Evolutionary conservation across 352 stramenopile species (phyloP).

Genomic region (Phytophthora citrophthora): DNA sequence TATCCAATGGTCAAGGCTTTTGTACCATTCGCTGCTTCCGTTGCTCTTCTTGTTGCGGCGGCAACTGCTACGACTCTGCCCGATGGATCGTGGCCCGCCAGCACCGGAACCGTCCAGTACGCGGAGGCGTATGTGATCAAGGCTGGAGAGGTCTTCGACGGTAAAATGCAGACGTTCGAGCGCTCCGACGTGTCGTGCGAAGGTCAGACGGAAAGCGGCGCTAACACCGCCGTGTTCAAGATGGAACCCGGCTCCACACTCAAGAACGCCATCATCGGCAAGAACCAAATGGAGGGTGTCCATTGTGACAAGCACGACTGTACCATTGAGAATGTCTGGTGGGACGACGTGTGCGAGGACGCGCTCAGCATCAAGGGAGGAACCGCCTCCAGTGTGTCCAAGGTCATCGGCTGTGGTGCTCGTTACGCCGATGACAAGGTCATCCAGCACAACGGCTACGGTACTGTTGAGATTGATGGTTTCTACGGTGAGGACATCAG

Average conservation of each 20-base stretch:
- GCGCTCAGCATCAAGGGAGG: too few species aligned
- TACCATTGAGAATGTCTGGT: slow-evolving; percentile 14
- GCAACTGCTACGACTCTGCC: slow-evolving; percentile 6
- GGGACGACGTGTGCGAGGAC: neutral
- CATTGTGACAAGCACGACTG: slow-evolving; percentile 16
- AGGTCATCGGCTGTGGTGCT: slow-evolving; percentile 9
- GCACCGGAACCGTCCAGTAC: slow-evolving; percentile 20
- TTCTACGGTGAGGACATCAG: slow-evolving; percentile 21
- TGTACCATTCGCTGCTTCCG: slow-evolving; percentile 4
- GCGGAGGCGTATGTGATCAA: slow-evolving; percentile 35
- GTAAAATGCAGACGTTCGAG: slow-evolving; percentile 59
- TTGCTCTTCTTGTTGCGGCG: slow-evolving; percentile 4
- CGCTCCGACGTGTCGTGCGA: slow-evolving; percentile 46
- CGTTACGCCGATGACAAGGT: too few species aligned
- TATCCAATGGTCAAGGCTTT: slow-evolving; percentile 16
- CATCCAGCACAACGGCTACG: too few species aligned
- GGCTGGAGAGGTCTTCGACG: slow-evolving; percentile 31
- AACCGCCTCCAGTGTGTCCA: slow-evolving; percentile 26
- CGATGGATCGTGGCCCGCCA: slow-evolving; percentile 22
- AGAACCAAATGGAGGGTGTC: slow-evolving; percentile 23
- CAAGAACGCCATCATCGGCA: slow-evolving; percentile 25
- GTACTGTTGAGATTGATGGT: too few species aligned
- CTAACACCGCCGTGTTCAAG: slow-evolving; percentile 40
- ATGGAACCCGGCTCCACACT: slow-evolving; percentile 21
- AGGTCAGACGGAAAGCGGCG: slow-evolving; percentile 13